Evolutionary conservation across 2,329 filamentous ascomycete species (phyloP).

Genomic region (Didymella pomorum): DNA sequence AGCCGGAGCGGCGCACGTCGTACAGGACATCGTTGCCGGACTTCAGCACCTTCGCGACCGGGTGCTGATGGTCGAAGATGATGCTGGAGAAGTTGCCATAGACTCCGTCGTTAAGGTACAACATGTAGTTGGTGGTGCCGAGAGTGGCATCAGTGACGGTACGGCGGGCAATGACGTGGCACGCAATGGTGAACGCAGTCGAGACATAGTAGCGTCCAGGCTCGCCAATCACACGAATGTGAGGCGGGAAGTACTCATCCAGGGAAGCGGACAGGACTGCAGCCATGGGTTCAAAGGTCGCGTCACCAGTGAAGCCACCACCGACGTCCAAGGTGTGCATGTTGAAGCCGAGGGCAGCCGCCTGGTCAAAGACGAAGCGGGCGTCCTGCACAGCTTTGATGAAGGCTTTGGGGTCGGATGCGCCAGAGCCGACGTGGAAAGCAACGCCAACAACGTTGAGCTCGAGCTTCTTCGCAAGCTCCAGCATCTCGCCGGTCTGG

Average conservation of each 20-base stretch:
- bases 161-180: constrained; percentile 94
- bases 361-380: constrained; percentile 87
- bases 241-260: constrained; percentile 85
- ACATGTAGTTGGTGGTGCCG: constrained; percentile 82
- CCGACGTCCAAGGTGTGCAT: constrained; percentile 92
- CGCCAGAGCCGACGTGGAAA: constrained; percentile 97
- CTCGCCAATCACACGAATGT: constrained; percentile 89
- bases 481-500: constrained; percentile 76
- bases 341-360: constrained; percentile 75
- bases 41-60: constrained; percentile 81
- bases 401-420: constrained; percentile 91
- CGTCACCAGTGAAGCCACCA: constrained; percentile 89
- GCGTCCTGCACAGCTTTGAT: constrained; percentile 91
- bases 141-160: constrained; percentile 77
- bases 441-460: constrained; percentile 95
- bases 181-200: constrained; percentile 90
- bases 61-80: constrained; percentile 98
- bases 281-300: constrained; percentile 92
- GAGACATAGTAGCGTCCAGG: constrained; percentile 97
- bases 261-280: constrained; percentile 79
- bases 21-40: constrained; percentile 66
- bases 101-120: constrained; percentile 96
- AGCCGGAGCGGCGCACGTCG: constrained; percentile 48
- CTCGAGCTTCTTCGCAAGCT: constrained; percentile 79
- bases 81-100: constrained; percentile 99